Evolutionary conservation across 176 grass and related monocot species (phyloP).

Genomic region (Puya raimondii): DNA sequence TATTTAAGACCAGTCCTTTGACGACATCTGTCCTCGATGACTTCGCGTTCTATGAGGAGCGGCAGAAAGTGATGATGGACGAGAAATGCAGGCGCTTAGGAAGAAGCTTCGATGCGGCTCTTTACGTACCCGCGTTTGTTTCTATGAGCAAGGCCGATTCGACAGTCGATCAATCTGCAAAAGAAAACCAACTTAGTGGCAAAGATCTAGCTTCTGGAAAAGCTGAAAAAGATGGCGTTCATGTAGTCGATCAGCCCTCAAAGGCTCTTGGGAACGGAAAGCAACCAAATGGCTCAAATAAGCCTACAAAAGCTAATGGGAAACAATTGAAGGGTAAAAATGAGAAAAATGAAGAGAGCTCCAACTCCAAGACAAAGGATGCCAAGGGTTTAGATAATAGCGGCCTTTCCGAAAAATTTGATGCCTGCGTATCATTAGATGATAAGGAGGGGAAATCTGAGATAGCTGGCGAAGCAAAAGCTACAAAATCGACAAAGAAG

Average conservation of each 20-base stretch:
- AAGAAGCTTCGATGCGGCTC: conserved; percentile 21
- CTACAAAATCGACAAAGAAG: conserved; percentile 4
- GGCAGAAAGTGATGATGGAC: conserved; percentile 59
- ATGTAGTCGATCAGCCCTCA: background rate
- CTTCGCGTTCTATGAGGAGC: conserved; percentile 55
- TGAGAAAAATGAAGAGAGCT: conserved; percentile 5
- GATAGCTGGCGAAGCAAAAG: conserved; percentile 12
- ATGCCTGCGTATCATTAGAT: conserved; percentile 11
- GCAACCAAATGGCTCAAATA: conserved; percentile 3
- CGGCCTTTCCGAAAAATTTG: conserved; percentile 8
- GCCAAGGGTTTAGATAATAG: background rate
- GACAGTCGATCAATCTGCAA: conserved; percentile 14
- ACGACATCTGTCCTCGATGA: conserved; percentile 65
- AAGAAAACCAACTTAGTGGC: conserved; percentile 24
- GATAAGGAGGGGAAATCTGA: conserved; percentile 12
- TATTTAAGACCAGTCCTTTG: conserved; percentile 44
- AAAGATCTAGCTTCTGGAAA: conserved; percentile 19
- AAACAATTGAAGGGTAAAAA: background rate
- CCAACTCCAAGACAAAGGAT: background rate
- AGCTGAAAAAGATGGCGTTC: conserved; percentile 8
- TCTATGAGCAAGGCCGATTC: conserved; percentile 11
- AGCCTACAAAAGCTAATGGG: conserved; percentile 6
- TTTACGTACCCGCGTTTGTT: conserved; percentile 42
- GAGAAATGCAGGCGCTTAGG: conserved; percentile 43
- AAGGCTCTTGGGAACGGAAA: conserved; percentile 1